These are phyloP conservation scores for Rhizophlyctis rosea DNA, from an alignment of 192 early-diverging fungal species.

Conservation along the genomic window DNA sequence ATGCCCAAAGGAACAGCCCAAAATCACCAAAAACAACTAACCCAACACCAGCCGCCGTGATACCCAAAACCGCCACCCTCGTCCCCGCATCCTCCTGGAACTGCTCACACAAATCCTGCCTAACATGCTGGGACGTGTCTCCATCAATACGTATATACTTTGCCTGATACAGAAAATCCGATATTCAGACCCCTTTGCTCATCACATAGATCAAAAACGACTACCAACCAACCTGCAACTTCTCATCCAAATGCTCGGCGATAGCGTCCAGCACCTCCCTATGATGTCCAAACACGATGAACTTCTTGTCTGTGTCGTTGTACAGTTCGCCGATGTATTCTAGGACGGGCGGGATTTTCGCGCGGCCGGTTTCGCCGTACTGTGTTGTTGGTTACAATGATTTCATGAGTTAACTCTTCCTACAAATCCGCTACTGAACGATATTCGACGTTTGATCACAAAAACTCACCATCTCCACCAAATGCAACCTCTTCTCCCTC, in stretches of 20 bases:
- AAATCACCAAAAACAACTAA: neutral
- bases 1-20: neutral
- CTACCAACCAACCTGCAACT: conserved; percentile 35
- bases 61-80: conserved; percentile 39
- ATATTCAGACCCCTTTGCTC: no score
- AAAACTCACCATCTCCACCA: conserved; percentile 10
- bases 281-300: conserved; percentile 53
- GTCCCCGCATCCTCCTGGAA: conserved; percentile 36
- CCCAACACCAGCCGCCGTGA: conserved; percentile 49
- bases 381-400: conserved; percentile 2
- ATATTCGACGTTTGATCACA: neutral
- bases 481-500: neutral
- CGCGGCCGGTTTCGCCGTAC: conserved; percentile 35
- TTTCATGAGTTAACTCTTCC: conserved; percentile 5
- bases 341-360: conserved; percentile 34
- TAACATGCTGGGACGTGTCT: conserved; percentile 12
- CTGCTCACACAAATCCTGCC: conserved; percentile 41
- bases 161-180: conserved; percentile 27
- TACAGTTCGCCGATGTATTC: conserved; percentile 44
- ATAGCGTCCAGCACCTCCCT: conserved; percentile 29
- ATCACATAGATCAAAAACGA: no score
- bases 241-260: neutral
- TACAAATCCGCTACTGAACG: neutral
- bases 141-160: conserved; percentile 49
- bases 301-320: conserved; percentile 34